A percentile compares a stretch with the other conserved stretches of the same genome.
Evolutionary conservation across 2,329 filamentous ascomycete species (phyloP).

Genomic region (Colletotrichum endophyticum): DNA sequence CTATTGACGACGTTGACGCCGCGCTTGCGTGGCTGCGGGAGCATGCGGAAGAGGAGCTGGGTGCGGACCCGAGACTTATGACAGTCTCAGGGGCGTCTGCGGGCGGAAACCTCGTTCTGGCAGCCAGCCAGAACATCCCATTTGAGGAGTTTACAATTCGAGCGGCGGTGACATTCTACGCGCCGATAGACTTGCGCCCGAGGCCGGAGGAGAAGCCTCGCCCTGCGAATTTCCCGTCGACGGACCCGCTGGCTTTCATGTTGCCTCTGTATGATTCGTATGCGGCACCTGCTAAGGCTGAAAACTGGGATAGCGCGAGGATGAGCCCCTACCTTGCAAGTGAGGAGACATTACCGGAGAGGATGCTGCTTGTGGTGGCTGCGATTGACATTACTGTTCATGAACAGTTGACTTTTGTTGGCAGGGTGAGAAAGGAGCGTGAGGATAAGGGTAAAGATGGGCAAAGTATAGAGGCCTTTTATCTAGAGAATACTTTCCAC

Average conservation of each 20-base stretch:
- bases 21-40: slow-evolving; percentile 42
- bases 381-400: slow-evolving; percentile 44
- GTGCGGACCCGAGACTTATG: slow-evolving; percentile 41
- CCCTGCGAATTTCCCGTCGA: slow-evolving; percentile 32
- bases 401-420: slow-evolving; percentile 43
- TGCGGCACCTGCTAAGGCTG: slow-evolving; percentile 31
- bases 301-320: slow-evolving; percentile 34
- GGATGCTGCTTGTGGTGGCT: slow-evolving; percentile 44
- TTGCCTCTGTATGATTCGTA: slow-evolving; percentile 50
- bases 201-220: slow-evolving; percentile 44
- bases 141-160: slow-evolving; percentile 29
- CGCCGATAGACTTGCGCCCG: slow-evolving; percentile 41
- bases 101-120: slow-evolving; percentile 48
- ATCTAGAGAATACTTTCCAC: slow-evolving; percentile 6
- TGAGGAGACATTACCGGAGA: slow-evolving; percentile 35
- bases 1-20: slow-evolving; percentile 52
- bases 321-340: slow-evolving; percentile 40
- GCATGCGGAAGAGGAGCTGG: slow-evolving; percentile 38
- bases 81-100: slow-evolving; percentile 49
- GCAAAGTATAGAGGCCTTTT: not conserved
- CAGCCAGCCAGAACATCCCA: slow-evolving; percentile 25
- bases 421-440: slow-evolving; percentile 27
- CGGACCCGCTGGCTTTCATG: slow-evolving; percentile 42
- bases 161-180: slow-evolving; percentile 44
- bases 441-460: slow-evolving; percentile 5